Base-by-base conservation (phyloP, 1,284 basidiomycete species). In the Fomes fomentarius region DNA sequence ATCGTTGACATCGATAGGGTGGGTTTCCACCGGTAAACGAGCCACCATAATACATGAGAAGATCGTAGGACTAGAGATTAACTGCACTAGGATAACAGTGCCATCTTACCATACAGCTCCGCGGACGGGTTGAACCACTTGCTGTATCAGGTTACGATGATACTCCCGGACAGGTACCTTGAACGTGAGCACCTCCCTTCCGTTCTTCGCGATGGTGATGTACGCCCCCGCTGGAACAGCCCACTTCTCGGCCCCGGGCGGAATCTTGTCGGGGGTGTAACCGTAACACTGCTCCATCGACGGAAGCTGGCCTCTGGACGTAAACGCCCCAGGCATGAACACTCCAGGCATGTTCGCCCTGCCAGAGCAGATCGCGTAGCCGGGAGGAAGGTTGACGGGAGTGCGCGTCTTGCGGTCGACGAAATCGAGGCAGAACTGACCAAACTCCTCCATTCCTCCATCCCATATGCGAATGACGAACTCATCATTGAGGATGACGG, bases 231-330 rank as follows among this genome's bases (percentile, higher is more conserved):
- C 30, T 15, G 37, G 44, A 17, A 46, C 44, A 22, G 26, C 21
- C 44, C 44, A 46, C 44, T 46, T 46, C 34, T 46, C 44, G 17
- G 28, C 44, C 8, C 44, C 44, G 19, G 7, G n/a, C n/a, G 44
- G 44, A 24, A 40, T 40, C 22, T 24, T 40, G 39, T 40, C 39
- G 12, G 39, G 21, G 11, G 39, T 40, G 2, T 40, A 40, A 6
- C 39, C 39, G 24, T 31, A 33, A n/a, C 17, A 14, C 19, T 46
- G 28, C 21, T 46, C 44, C 31, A 25, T 31, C 21, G 31, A 46
- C 10, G 14, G 19, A 15, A 48, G 38, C 14, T 38, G 28, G 3
- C 47, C 28, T 31, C 11, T 7, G 30, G 21, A 39, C n/a, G n/a
- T n/a, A n/a, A n/a, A n/a, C n/a, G n/a, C n/a, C n/a, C n/a, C n/a